Base-by-base conservation (phyloP, 495 filamentous ascomycete species). In the Penicillium lagena region DNA sequence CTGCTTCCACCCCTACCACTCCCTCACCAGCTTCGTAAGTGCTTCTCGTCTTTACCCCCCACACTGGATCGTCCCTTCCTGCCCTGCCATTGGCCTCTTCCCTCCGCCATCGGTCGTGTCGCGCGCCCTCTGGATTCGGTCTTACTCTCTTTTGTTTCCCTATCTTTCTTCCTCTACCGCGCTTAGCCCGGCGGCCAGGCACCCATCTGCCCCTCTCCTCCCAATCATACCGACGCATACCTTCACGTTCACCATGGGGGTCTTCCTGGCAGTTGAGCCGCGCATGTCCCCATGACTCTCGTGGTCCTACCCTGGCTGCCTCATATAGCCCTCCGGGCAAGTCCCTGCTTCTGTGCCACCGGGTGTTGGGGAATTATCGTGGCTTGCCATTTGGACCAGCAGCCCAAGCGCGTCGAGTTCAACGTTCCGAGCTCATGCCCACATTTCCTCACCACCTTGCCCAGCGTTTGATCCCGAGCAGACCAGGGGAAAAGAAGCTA, bases 301-400 rank as follows among this genome's bases (percentile, higher is more conserved):
- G 40, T 47, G 37, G 35, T 29, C 33, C 44, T 46, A 45, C 45
- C 40, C n/a, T 47, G 47, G 9, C 44, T 11, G 14, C 32, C 42
- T 15, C 22, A 47, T 42, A 58, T 42, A 50, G 47, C 38, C 22
- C 30, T 29, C 40, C 31, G 12, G 9, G 39, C 32, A 29, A 39
- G 44, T 49, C 45, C 34, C 13, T 29, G 13, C 15, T 49, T 29
- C n/a, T 53, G 54, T 58, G 40, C 49, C 39, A 55, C 54, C 48
- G 46, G 54, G 32, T 45, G 22, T 31, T 28, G 42, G 30, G 39
- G 40, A 60, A 49, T 51, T 29, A 44, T 50, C 40, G 43, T 46
- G 51, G 51, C 57, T 60, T 56, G 46, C 40, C 34, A 59, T 54
- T 33, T 43, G 42, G 50, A 36, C 54, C 31, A 41, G 29, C 35